These are phyloP conservation scores for Exidia glandulosa DNA, from an alignment of 768 basidiomycete species.

Conservation along the genomic window DNA sequence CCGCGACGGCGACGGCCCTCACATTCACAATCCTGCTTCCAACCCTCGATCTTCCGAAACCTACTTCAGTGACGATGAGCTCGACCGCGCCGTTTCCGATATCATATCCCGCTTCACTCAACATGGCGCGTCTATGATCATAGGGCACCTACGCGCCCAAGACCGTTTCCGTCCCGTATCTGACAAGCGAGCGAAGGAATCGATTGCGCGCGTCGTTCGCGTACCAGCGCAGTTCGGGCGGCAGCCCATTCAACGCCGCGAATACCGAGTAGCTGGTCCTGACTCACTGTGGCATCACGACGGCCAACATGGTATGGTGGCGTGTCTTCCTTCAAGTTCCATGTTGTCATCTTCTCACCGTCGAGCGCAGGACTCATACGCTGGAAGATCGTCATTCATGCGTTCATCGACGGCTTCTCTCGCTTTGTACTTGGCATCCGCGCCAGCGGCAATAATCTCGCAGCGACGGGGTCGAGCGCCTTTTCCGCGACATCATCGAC, in stretches of 20 bases:
- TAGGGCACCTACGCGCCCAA: no score
- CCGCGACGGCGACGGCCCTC: no score
- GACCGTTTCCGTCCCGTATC: no score
- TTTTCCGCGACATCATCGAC: conserved; percentile 17
- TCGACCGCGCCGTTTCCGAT: no score
- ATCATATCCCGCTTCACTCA: no score
- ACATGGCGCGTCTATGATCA: no score
- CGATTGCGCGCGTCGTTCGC: neutral
- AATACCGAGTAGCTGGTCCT: conserved; percentile 9
- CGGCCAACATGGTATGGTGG: conserved; percentile 12
- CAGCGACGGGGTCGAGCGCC: conserved; percentile 23
- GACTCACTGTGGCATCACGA: conserved; percentile 16
- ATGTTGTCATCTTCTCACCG: conserved; percentile 7
- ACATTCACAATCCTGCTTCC: no score
- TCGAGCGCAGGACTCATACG: conserved; percentile 4
- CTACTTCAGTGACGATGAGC: no score
- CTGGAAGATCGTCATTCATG: conserved; percentile 15
- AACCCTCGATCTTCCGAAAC: no score
- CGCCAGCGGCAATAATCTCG: conserved; percentile 29
- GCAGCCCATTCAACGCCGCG: conserved; percentile 1
- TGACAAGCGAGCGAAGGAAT: no score
- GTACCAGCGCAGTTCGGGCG: neutral
- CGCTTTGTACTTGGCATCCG: conserved; percentile 10
- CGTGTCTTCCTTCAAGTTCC: conserved; percentile 5
- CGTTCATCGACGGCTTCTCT: conserved; percentile 12